Base-by-base conservation (phyloP, 441 rosid genomes). In the Adansonia gregorii region DNA sequence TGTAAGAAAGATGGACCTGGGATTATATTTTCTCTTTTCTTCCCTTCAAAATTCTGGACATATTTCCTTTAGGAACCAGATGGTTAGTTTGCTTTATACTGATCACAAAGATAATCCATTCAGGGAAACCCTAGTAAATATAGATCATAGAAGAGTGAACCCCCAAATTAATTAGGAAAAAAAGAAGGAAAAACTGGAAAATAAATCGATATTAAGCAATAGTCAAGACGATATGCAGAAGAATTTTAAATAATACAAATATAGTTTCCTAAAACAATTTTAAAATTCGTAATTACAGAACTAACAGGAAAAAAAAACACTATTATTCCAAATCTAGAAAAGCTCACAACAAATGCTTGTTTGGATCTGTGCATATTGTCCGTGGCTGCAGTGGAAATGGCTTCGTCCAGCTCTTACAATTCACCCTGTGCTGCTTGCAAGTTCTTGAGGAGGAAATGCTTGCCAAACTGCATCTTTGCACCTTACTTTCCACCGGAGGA, bases 341-440 rank as follows among this genome's bases (percentile, higher is more conserved):
- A 48, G 31, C 84, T 81, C 75, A 82, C 78, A 46, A 68, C 8
- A 67, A 66, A 22, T 56, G 56, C 8, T 78, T 78, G 76, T 71
- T 81, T 35, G 73, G 46, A 27, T 35, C 41, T 35, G 41, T 35
- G 0, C 41, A 35, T 35, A 35, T 35, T 35, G 41, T 52, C 70
- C 55, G 51, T 72, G 41, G 60, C 65, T 12, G 76, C 76, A 76
- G 80, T 78, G 69, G 39, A 76, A 12, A 93, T 93, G 98, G 96
- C 97, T 7, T 93, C 98, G 22, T 87, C 98, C 74, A 93, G 92
- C 89, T 92, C 98, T 22, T 93, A 93, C 94, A 94, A 91, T 86
- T 89, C 97, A 75, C 98, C 98, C 63, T 94, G 98, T 81, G 98
- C 98, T 58, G 98, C 98, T 74, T 94, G 98, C 97, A 94, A 94